Percentiles rank a stretch among this genome's conserved stretches.
Evolutionary conservation across 106 monocot genomes (phyloP).

Genomic region (Phalaenopsis equestris): DNA sequence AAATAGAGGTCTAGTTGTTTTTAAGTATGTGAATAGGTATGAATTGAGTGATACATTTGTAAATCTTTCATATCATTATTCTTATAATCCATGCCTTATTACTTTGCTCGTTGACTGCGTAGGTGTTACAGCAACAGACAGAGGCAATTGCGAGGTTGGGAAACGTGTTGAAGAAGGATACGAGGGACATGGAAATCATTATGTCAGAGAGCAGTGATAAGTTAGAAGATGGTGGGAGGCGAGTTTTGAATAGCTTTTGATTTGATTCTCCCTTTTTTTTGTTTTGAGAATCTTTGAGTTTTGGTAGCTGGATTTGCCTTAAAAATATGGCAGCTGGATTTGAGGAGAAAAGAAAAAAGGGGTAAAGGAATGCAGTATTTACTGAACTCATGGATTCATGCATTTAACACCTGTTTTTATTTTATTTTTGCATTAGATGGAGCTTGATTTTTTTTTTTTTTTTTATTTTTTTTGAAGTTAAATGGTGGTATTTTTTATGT

Average conservation of each 20-base stretch:
- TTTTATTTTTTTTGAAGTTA: no score
- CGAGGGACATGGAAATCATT: slow-evolving; percentile 81
- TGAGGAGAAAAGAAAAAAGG: neutral
- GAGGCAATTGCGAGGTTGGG: slow-evolving; percentile 84
- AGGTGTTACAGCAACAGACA: slow-evolving; percentile 81
- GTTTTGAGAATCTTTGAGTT: neutral
- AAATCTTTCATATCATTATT: no score
- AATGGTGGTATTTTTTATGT: no score
- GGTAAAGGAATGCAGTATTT: neutral
- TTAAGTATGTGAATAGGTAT: no score
- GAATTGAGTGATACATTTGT: no score
- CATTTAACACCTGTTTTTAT: neutral
- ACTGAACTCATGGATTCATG: neutral
- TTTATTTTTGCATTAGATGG: neutral
- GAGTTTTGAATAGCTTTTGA: slow-evolving; percentile 16
- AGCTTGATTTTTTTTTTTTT: neutral
- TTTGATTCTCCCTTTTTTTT: neutral
- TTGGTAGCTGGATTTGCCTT: neutral
- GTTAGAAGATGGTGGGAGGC: slow-evolving; percentile 31
- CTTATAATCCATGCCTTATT: neutral
- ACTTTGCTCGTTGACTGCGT: neutral
- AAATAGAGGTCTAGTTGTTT: no score
- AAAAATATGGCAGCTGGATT: neutral
- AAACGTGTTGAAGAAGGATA: slow-evolving; percentile 80
- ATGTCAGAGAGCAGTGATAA: slow-evolving; percentile 50